Percentiles rank a stretch among this genome's conserved stretches.
Conservation (phyloP, 2,329 filamentous ascomycete genomes). For the Microcera coccophila region DNA sequence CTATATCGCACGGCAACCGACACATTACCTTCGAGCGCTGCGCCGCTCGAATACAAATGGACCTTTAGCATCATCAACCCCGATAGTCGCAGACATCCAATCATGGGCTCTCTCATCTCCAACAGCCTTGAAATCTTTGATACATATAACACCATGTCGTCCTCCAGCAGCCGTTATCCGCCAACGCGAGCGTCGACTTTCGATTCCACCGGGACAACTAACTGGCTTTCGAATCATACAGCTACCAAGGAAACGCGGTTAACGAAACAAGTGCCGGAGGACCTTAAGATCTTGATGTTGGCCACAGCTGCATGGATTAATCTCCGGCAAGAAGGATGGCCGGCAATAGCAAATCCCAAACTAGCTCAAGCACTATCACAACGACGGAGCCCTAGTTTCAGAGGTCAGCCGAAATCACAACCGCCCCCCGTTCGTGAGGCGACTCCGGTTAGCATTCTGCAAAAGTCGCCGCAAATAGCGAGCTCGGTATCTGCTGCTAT, state of each 20-base stretch:
- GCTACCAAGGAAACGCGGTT: constrained; percentile 27
- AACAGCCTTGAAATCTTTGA: constrained; percentile 66
- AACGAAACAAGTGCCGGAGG: constrained; percentile 29
- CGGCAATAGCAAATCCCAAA: constrained; percentile 30
- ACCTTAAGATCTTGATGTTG: constrained; percentile 36
- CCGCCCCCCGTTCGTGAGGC: constrained; percentile 17
- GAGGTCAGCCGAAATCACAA: constrained; percentile 16
- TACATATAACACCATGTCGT: constrained; percentile 56
- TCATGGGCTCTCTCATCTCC: constrained; percentile 65
- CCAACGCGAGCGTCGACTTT: constrained; percentile 38
- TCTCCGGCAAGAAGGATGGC: constrained; percentile 35
- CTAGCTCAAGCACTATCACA: constrained; percentile 21
- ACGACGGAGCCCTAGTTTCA: constrained; percentile 21
- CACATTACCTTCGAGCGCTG: constrained; percentile 21
- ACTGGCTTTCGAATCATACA: constrained; percentile 18
- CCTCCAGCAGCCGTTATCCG: constrained; percentile 46
- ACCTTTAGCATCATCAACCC: constrained; percentile 75
- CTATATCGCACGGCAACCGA: constrained; percentile 14
- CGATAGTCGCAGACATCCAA: constrained; percentile 64
- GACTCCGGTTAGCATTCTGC: constrained; percentile 3
- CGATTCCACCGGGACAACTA: constrained; percentile 18
- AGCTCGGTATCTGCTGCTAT: constrained; percentile 18
- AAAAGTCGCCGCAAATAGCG: constrained; percentile 14
- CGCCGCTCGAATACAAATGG: constrained; percentile 52
- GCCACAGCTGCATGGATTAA: constrained; percentile 38